A percentile compares a stretch with the other conserved stretches of the same genome.
These are phyloP conservation scores for Hsuehochloa calcarea DNA, from an alignment of 176 grass and related monocot genomes.

Conservation along the genomic window DNA sequence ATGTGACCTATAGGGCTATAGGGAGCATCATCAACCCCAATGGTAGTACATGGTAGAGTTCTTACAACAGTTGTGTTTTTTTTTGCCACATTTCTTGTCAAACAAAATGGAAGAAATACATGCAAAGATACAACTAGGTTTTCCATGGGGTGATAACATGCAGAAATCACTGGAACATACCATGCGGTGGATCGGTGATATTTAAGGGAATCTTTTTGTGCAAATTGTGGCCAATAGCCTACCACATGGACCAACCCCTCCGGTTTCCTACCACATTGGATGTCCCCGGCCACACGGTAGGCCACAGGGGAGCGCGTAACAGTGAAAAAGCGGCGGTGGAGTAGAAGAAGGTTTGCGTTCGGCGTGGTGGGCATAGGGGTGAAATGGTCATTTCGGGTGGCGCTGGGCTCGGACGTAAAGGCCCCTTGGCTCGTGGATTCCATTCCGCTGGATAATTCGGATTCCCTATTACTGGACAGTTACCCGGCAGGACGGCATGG, in stretches of 20 bases:
- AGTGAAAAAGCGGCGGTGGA: not conserved
- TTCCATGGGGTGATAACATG: not conserved
- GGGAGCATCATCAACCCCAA: not conserved
- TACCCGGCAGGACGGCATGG: constrained; percentile 34
- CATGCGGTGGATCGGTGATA: constrained; percentile 20
- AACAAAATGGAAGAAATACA: not conserved
- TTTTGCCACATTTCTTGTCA: not conserved
- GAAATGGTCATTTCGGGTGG: not conserved
- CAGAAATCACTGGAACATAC: not conserved
- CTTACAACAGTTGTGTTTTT: too few species aligned
- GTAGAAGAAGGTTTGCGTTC: not conserved
- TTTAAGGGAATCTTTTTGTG: constrained; percentile 37
- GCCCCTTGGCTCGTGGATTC: not conserved
- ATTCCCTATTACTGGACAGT: constrained; percentile 22
- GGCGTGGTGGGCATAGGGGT: not conserved
- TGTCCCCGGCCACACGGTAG: not conserved
- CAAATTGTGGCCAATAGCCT: constrained; percentile 13
- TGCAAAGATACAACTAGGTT: not conserved
- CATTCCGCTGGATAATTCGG: constrained; percentile 18
- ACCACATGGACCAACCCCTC: constrained; percentile 32
- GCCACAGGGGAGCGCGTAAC: not conserved
- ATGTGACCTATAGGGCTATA: not conserved
- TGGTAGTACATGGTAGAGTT: not conserved
- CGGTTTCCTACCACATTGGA: not conserved
- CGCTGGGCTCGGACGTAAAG: not conserved